Percentiles rank a stretch among this genome's conserved stretches.
phyloP scores from a whole-genome alignment of 108 stramenopile genomes.

The Aurantiochytrium sp. region DNA sequence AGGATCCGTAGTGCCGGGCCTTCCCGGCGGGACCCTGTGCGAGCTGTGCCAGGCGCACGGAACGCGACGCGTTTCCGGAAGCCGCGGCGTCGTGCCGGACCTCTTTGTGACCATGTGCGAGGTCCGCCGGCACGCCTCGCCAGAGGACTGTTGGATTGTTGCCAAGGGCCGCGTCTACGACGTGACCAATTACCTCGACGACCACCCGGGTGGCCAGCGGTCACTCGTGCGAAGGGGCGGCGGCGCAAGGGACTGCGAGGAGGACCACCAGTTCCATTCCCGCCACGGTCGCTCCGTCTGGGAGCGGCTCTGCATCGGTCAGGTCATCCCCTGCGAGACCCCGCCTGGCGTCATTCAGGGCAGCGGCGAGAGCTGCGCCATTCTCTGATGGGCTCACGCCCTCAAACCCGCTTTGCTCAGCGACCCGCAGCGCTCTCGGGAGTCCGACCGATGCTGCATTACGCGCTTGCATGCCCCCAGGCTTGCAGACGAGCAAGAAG shows the following conservation, averaged over 20 bases:
- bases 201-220: conserved; percentile 13
- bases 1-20: background rate
- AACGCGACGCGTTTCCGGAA: background rate
- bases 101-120: conserved; percentile 19
- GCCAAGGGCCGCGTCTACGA: background rate
- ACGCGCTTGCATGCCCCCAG: too few species aligned
- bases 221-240: background rate
- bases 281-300: background rate
- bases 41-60: background rate
- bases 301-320: conserved; percentile 9
- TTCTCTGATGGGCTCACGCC: background rate
- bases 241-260: background rate
- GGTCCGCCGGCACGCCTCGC: background rate
- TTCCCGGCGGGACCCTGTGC: background rate
- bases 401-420: too few species aligned
- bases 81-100: background rate
- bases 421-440: too few species aligned
- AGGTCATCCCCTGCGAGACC: background rate
- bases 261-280: background rate
- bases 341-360: background rate
- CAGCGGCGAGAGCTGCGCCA: background rate
- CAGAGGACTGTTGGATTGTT: background rate
- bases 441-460: too few species aligned
- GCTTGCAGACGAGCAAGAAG: too few species aligned
- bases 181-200: background rate